Percentiles rank a stretch among this genome's conserved stretches.
phyloP scores from a whole-genome alignment of 1,284 basidiomycete genomes.

The Papiliotrema laurentii region DNA sequence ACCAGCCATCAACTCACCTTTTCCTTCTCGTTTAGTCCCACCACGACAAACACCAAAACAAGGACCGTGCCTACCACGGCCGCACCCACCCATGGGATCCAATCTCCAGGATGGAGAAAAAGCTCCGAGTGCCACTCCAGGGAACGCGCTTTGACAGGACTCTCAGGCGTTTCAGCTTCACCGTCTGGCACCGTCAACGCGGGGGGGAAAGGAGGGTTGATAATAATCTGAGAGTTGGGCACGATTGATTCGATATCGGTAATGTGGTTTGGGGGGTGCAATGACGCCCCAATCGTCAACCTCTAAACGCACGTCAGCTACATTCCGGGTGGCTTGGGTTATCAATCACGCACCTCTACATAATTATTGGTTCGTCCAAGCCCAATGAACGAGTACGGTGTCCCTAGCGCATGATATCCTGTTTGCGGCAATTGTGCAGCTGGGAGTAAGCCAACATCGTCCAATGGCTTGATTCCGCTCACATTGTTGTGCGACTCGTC shows the following conservation, averaged over 20 bases:
- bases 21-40: constrained; percentile 84
- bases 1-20: constrained; percentile 55
- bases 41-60: constrained; percentile 73
- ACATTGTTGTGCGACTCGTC: constrained; percentile 85
- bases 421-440: constrained; percentile 91
- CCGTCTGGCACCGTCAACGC: constrained; percentile 27
- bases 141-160: constrained; percentile 21
- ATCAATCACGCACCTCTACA: constrained; percentile 63
- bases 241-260: constrained; percentile 95
- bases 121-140: constrained; percentile 79
- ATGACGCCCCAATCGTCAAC: constrained; percentile 83
- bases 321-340: background rate
- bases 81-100: constrained; percentile 94
- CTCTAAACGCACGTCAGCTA: constrained; percentile 53
- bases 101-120: constrained; percentile 89
- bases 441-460: constrained; percentile 34
- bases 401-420: constrained; percentile 78
- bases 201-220: constrained; percentile 63
- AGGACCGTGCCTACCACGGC: constrained; percentile 72
- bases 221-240: constrained; percentile 95
- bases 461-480: constrained; percentile 8
- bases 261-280: constrained; percentile 61
- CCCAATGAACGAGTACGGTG: constrained; percentile 94
- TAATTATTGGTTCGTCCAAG: constrained; percentile 99
- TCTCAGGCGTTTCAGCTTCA: background rate